Percentiles rank a stretch among this genome's conserved stretches.
These are phyloP conservation scores for Paspalum notatum DNA, from an alignment of 176 grass and related monocot species.

Conservation along the genomic window DNA sequence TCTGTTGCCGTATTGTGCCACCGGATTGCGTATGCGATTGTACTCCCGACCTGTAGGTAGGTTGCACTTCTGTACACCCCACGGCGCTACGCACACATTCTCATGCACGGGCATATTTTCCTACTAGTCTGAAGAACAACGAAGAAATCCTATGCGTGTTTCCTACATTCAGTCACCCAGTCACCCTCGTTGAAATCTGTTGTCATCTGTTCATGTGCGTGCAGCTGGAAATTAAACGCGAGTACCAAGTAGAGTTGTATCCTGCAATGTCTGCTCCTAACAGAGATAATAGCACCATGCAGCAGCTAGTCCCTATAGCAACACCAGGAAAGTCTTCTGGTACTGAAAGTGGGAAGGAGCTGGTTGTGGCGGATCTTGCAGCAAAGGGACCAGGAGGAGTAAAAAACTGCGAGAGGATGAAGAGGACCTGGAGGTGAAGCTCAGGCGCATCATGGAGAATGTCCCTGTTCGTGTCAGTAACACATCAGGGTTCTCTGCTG, in stretches of 20 bases:
- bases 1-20: too few relatives aligned
- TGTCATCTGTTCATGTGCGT: neutral
- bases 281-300: constrained; percentile 51
- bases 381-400: constrained; percentile 51
- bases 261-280: constrained; percentile 52
- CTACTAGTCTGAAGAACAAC: too few relatives aligned
- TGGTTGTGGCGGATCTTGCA: constrained; percentile 47
- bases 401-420: constrained; percentile 80
- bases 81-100: too few relatives aligned
- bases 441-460: constrained; percentile 88
- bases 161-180: neutral
- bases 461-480: constrained; percentile 87
- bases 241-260: neutral
- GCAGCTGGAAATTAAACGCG: neutral
- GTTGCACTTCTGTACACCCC: too few relatives aligned
- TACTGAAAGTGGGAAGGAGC: constrained; percentile 41
- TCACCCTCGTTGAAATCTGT: neutral
- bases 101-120: too few relatives aligned
- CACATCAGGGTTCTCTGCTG: constrained; percentile 86
- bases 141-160: too few relatives aligned
- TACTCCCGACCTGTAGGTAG: too few relatives aligned
- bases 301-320: constrained; percentile 50
- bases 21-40: too few relatives aligned
- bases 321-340: constrained; percentile 31
- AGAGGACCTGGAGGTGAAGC: constrained; percentile 92